Evolutionary conservation across 352 stramenopile genomes (phyloP).

Genomic region (Pilasporangium apinafurcum): DNA sequence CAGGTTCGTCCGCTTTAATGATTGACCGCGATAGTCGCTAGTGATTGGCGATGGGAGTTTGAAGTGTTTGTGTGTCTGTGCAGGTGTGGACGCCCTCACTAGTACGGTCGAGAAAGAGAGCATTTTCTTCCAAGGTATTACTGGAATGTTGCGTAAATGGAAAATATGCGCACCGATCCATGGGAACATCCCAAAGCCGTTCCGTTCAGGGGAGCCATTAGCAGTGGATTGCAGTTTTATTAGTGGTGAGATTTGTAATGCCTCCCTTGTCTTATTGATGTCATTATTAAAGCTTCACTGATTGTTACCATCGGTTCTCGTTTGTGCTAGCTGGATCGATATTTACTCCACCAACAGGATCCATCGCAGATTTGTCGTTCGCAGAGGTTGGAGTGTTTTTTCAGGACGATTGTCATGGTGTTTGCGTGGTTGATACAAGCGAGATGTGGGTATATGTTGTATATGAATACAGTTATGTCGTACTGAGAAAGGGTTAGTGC

Average conservation of each 20-base stretch:
- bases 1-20: no score
- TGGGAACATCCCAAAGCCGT: conserved; percentile 84
- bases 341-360: conserved; percentile 64
- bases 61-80: no score
- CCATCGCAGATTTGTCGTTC: conserved; percentile 73
- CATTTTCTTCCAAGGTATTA: conserved; percentile 78
- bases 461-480: conserved; percentile 44
- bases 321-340: conserved; percentile 52
- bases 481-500: conserved; percentile 74
- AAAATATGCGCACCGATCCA: conserved; percentile 84
- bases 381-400: conserved; percentile 43
- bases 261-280: background rate
- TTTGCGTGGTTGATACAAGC: no score
- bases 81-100: conserved; percentile 65
- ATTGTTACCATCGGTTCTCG: background rate
- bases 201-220: conserved; percentile 73
- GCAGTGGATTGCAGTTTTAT: conserved; percentile 83
- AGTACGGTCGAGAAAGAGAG: conserved; percentile 75
- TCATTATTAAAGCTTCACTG: background rate
- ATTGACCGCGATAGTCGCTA: background rate
- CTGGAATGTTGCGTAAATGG: conserved; percentile 77
- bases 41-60: no score
- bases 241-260: conserved; percentile 36
- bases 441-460: background rate
- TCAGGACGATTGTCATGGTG: background rate